Evolutionary conservation across 345 rosid species (phyloP), one percentile per base, ranked within the genome.

Genomic region (Rhizophora mangle): DNA sequence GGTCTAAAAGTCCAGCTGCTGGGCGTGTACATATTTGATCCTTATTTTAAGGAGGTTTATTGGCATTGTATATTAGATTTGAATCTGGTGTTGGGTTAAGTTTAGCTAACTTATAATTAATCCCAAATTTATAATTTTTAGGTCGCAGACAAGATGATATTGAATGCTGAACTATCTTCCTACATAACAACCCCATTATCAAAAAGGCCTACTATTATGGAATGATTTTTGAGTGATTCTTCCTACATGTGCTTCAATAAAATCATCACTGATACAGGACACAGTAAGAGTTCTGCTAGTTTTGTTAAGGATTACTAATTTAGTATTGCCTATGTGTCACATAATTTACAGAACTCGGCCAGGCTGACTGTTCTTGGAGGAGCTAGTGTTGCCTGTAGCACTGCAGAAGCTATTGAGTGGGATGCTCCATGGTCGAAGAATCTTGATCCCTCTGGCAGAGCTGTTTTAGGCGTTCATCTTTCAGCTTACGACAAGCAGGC

Each of bases 401-500:
- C 98, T 0, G 96, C 92, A 0, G 89, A 86, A 68, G 96, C 98
- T 22, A 78, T 91, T 0, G 96, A 88, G 59, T 94, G 98, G 96
- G 97, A 94, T 43, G 87, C 85, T 30, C 63, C 85, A 4, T 91
- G 98, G 98, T 83, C 89, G 8, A 85, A 79, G 60, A 94, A 93
- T 64, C 91, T 93, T 4, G 24, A 24, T 24, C 24, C 1, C 24
- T 24, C 24, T 24, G 24, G 24, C 24, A 73, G 98, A 78, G 98
- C 96, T 8, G 97, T 18, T 55, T 24, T 85, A 5, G 98, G 97
- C 59, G 96, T 91, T 52, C 97, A 94, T 72, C 80, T 88, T 56
- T 89, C 92, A 6, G 89, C 87, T 43, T 94, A 91, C 43, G 86
- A 80, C 0, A 54, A 62, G 16, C 79, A 80, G 66, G 78, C 29